These are phyloP conservation scores for Emiliania huxleyi DNA, from an alignment of 78 protist genomes.

Conservation along the genomic window DNA sequence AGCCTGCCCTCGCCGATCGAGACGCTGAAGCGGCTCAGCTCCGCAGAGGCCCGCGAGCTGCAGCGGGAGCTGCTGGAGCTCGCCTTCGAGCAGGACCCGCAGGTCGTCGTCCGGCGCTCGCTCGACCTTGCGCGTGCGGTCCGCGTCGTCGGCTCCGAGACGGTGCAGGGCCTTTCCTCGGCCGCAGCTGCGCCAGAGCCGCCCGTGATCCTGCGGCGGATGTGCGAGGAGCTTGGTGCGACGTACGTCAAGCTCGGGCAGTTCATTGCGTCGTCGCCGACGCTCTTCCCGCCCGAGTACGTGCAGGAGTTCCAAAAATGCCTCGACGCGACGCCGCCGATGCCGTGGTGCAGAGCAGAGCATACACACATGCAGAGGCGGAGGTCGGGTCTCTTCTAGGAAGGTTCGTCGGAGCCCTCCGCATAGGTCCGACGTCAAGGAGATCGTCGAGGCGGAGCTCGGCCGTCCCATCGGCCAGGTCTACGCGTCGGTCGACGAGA, in stretches of 20 bases:
- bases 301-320: slow-evolving; percentile 27
- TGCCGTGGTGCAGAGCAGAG: slow-evolving; percentile 12
- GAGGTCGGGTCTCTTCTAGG: background rate
- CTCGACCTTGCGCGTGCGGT: background rate
- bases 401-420: no score
- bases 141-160: background rate
- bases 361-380: no score
- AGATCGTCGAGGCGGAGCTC: background rate
- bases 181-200: no score
- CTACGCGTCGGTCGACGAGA: background rate
- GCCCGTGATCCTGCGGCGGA: background rate
- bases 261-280: slow-evolving; percentile 24
- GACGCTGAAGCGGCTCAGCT: background rate
- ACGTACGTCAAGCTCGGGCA: slow-evolving; percentile 35
- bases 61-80: background rate
- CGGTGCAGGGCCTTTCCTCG: background rate
- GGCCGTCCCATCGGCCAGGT: background rate
- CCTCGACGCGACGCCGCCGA: slow-evolving; percentile 28
- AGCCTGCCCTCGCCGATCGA: no score
- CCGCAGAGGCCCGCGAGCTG: background rate
- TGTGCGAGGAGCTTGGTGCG: slow-evolving; percentile 33
- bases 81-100: background rate
- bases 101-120: background rate
- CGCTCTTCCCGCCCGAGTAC: slow-evolving; percentile 43
- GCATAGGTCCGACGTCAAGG: background rate